Conservation (phyloP, 2,329 filamentous ascomycete species). For the Cyphellophora europaea region DNA sequence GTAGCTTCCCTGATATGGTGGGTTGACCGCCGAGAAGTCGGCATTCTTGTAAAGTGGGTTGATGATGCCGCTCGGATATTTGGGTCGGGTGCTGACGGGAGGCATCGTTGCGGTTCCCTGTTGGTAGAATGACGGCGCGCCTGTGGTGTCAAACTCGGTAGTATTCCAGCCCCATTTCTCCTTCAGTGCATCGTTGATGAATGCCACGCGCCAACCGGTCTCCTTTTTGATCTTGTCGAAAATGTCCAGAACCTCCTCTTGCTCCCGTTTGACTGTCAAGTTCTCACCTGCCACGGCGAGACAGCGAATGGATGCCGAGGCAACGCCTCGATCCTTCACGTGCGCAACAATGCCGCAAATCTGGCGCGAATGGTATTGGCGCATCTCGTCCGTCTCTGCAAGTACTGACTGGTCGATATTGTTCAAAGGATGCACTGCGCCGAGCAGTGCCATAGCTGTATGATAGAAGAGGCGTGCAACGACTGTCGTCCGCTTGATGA, state of each 20-base stretch:
- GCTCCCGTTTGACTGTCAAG: constrained; percentile 59
- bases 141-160: constrained; percentile 25
- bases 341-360: constrained; percentile 86
- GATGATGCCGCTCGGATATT: constrained; percentile 39
- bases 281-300: constrained; percentile 69
- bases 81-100: constrained; percentile 24
- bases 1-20: constrained; percentile 75
- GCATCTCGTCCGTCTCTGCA: constrained; percentile 60
- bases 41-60: constrained; percentile 64
- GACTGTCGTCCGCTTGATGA: constrained; percentile 72
- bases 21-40: constrained; percentile 67
- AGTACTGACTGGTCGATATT: constrained; percentile 48
- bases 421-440: constrained; percentile 60
- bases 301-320: constrained; percentile 68
- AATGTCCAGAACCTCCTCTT: constrained; percentile 70
- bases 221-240: constrained; percentile 65
- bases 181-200: constrained; percentile 63
- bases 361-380: constrained; percentile 67
- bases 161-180: constrained; percentile 67
- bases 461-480: constrained; percentile 83
- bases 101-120: constrained; percentile 10
- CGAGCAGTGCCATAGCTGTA: constrained; percentile 70
- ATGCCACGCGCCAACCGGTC: constrained; percentile 68
- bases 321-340: constrained; percentile 68
- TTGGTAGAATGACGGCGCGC: constrained; percentile 17